Conservation (phyloP, 257 asterid species). For the Lycium barbarum region DNA sequence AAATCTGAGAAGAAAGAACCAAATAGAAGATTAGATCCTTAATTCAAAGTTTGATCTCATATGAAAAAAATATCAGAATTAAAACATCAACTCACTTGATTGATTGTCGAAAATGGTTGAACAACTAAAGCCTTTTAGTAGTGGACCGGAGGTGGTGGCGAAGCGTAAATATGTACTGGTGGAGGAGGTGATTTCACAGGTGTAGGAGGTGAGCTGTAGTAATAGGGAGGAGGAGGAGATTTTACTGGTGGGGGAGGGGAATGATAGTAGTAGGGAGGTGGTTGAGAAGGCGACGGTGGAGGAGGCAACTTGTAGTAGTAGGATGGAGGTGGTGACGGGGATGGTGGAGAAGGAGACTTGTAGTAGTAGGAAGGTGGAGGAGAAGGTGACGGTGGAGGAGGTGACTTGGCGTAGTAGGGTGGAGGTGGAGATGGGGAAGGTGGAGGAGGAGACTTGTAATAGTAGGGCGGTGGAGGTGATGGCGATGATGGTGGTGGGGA, state of each 20-base stretch:
- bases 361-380: neutral
- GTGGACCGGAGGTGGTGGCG: conserved; percentile 17
- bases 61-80: neutral
- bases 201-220: neutral
- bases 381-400: neutral
- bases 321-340: neutral
- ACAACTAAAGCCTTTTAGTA: conserved; percentile 6
- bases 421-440: neutral
- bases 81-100: conserved; percentile 15
- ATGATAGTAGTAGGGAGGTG: neutral
- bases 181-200: neutral
- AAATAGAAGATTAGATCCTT: neutral
- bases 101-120: conserved; percentile 12
- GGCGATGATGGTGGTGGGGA: neutral
- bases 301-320: neutral
- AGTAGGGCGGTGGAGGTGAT: neutral
- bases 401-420: neutral
- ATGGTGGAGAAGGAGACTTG: neutral
- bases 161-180: neutral
- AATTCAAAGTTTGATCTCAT: neutral
- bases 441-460: neutral
- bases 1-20: neutral
- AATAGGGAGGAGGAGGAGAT: neutral
- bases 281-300: neutral
- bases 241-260: neutral